phyloP scores from a whole-genome alignment of 139 green algal genomes.

The Coelastrella sp. region DNA sequence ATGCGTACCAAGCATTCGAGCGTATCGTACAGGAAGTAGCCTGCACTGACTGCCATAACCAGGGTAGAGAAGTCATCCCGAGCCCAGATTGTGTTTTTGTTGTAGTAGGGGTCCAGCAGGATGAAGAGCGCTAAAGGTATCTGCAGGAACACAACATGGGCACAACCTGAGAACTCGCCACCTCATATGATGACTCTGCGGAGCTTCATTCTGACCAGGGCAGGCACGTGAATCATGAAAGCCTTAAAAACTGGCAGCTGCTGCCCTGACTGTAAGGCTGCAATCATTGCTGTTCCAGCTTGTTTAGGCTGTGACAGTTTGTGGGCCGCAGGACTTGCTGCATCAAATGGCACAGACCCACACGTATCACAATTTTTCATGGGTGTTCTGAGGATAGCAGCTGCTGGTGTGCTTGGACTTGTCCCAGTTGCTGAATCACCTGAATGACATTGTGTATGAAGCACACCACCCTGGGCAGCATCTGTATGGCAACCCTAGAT shows the following conservation, averaged over 20 bases:
- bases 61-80: slow-evolving; percentile 10
- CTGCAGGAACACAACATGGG: not conserved
- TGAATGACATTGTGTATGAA: slow-evolving; percentile 51
- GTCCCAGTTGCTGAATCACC: not conserved
- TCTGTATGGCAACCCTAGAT: slow-evolving; percentile 17
- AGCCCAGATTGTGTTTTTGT: slow-evolving; percentile 28
- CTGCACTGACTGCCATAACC: slow-evolving; percentile 49
- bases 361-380: too few species aligned
- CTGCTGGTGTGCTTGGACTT: too few species aligned
- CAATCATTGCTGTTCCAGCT: too few species aligned
- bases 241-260: too few species aligned
- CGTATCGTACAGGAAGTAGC: slow-evolving; percentile 48
- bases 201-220: too few species aligned
- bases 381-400: too few species aligned
- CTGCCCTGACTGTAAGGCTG: too few species aligned
- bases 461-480: slow-evolving; percentile 45
- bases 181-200: too few species aligned
- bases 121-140: slow-evolving; percentile 37
- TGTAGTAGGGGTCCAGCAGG: slow-evolving; percentile 29
- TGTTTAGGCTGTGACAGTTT: too few species aligned
- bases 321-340: too few species aligned
- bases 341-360: too few species aligned
- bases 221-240: too few species aligned
- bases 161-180: not conserved
- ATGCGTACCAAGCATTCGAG: slow-evolving; percentile 47